Evolutionary conservation across 2,329 filamentous ascomycete species (phyloP), one percentile per base, ranked within the genome.

Genomic region (Xylariomycetidae sp.): DNA sequence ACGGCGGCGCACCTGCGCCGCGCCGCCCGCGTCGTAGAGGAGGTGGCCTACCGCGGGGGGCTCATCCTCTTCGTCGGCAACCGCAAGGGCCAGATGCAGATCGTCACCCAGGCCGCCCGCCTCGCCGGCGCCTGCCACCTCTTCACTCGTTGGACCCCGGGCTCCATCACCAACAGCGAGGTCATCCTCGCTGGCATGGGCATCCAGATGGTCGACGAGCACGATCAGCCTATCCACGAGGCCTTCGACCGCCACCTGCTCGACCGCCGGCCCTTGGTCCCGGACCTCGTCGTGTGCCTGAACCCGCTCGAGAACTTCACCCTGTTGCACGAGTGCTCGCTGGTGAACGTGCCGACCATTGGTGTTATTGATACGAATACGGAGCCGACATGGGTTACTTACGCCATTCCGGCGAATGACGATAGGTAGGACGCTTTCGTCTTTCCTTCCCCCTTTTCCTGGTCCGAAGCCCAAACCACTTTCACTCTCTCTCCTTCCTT

Each of bases 341-440:
- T 88, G 37, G 83, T 87, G 57, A 86, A 83, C 53, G 85, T 98
- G 37, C 92, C 92, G 1, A 97, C 92, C 0, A 92, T 98, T 52
- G 92, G 90, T 29, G 73, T 98, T 37, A 84, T 97, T 47, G 92
- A 98, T 61, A 97, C 92, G 1, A 85, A 98, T 60, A 82, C 81
- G 3, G 85, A 97, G 61, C 87, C 92, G 1, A 87, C 87, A 1
- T 90, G 86, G 78, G 88, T 97, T 31, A 97, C 92, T 4, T 98
- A 98, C 57, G 85, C 86, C 11, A 96, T 98, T 48, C 92, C 92
- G 2, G 88, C 88, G 31, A 98, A 98, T 59, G 92, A 98, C 56
- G 92, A 98, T 70, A 88, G 82, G 83, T 87, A 59, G 54, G 70
- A 13, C n/a, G 13, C 15, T 23, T 5, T 11, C 11, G n/a, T 10